Base-by-base conservation (phyloP, 2,329 filamentous ascomycete species). In the Blastomyces gilchristii region DNA sequence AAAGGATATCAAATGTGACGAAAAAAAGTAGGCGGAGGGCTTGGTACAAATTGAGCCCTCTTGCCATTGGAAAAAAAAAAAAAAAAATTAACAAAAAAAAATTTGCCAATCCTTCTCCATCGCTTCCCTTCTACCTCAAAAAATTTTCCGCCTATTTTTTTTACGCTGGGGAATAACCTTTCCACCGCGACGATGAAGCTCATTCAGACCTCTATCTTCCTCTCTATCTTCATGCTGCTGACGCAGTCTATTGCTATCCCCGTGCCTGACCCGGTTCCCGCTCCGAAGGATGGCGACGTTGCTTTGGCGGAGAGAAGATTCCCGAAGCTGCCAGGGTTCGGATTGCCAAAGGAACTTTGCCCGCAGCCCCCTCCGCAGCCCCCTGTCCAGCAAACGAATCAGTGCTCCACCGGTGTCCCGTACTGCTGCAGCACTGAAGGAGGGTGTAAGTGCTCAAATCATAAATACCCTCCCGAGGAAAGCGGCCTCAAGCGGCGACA, bases 171-270 rank as follows among this genome's bases (percentile, higher is more conserved):
- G n/a, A 37, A 37, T 6, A 2, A 18, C 25, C 5, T 12, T 39
- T 39, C 37, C 60, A 60, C 43, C 41, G 31, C 54, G 49, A 64
- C 57, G 39, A 65, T 65, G 64, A 65, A 64, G 57, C 47, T 63
- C 62, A 58, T 64, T 14, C 56, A 22, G 28, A 60, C 45, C 60
- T 65, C 62, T 50, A 61, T 61, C 37, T 7, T 64, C 34, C 37
- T 65, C 56, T 63, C 62, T 16, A n/a, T 65, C 49, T 60, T 58
- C 37, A 50, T 65, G 60, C 60, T 65, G 47, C 31, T 65, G 25
- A 58, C 62, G 49, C 60, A 63, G 41, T 62, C 56, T n/a, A 60
- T 65, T 61, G 64, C 64, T 45, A 56, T 65, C 6, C 64, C 64
- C 37, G 47, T 60, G 54, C 62, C 64, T 11, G 64, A 63, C 16